Percentiles rank a stretch among this genome's conserved stretches.
Conservation (phyloP, 2,329 filamentous ascomycete genomes). For the Neocatenulostroma microsporum region DNA sequence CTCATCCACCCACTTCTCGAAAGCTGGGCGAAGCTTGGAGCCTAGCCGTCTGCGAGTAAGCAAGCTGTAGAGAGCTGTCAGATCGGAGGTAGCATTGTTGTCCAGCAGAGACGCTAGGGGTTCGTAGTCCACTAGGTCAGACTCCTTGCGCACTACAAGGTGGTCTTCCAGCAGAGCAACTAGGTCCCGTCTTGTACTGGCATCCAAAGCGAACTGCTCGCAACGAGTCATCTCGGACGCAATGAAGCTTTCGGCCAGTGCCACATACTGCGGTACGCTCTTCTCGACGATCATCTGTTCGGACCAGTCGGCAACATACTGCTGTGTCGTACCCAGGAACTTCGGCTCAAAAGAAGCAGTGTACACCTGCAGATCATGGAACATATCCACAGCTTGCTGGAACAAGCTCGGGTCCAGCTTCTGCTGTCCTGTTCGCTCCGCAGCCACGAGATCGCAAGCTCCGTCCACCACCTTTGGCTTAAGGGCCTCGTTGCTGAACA, state of each 20-base stretch:
- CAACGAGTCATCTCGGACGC: conserved; percentile 66
- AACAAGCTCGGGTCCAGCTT: conserved; percentile 57
- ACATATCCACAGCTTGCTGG: conserved; percentile 67
- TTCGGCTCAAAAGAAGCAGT: conserved; percentile 67
- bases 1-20: conserved; percentile 68
- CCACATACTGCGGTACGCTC: conserved; percentile 67
- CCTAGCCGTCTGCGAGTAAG: conserved; percentile 66
- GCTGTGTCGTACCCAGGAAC: conserved; percentile 60
- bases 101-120: conserved; percentile 68
- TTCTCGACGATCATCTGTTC: conserved; percentile 53
- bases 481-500: conserved; percentile 49
- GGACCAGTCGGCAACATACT: conserved; percentile 64
- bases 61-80: conserved; percentile 70
- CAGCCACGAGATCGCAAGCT: conserved; percentile 67
- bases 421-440: conserved; percentile 54
- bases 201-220: conserved; percentile 72
- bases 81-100: conserved; percentile 58
- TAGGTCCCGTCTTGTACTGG: conserved; percentile 69
- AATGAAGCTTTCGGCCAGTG: conserved; percentile 60
- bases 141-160: conserved; percentile 61
- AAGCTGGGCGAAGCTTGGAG: conserved; percentile 61
- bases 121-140: conserved; percentile 32
- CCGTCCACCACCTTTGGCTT: conserved; percentile 54
- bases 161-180: conserved; percentile 65
- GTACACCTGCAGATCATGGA: conserved; percentile 80